These are phyloP conservation scores for Colletotrichum sp. DNA, from an alignment of 2,329 filamentous ascomycete genomes.

Conservation along the genomic window DNA sequence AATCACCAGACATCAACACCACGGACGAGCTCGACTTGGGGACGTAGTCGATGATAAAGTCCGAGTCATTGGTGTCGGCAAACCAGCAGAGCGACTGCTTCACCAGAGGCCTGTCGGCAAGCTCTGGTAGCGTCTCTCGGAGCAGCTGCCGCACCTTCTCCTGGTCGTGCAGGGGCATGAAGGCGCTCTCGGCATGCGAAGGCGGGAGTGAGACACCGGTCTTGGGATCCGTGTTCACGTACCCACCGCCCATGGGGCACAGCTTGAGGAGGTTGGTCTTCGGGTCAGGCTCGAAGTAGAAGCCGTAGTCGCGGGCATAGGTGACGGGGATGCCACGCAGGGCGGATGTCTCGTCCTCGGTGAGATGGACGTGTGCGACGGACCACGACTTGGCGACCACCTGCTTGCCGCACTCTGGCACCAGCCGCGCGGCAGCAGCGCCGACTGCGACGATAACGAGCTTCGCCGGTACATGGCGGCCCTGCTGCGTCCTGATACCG, in stretches of 20 bases:
- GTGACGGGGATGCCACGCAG: conserved; percentile 65
- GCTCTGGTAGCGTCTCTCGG: conserved; percentile 53
- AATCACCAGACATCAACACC: conserved; percentile 61
- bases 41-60: conserved; percentile 65
- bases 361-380: conserved; percentile 64
- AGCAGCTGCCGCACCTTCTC: conserved; percentile 54
- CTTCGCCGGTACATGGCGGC: conserved; percentile 20
- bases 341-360: conserved; percentile 54
- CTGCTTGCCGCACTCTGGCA: conserved; percentile 53
- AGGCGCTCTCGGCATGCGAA: conserved; percentile 41
- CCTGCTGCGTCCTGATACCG: not conserved
- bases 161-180: conserved; percentile 60
- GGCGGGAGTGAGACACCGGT: conserved; percentile 35
- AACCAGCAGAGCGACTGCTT: conserved; percentile 67
- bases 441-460: conserved; percentile 58
- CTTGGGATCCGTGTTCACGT: conserved; percentile 46
- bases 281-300: conserved; percentile 70
- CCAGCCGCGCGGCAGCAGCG: conserved; percentile 49
- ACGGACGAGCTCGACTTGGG: conserved; percentile 50
- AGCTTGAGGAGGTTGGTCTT: conserved; percentile 64
- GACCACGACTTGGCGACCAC: conserved; percentile 63
- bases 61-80: conserved; percentile 64
- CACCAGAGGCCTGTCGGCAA: conserved; percentile 62
- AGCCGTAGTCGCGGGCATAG: conserved; percentile 66
- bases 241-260: conserved; percentile 63